phyloP scores from a whole-genome alignment of 495 filamentous ascomycete species.

The Neurospora discreta region DNA sequence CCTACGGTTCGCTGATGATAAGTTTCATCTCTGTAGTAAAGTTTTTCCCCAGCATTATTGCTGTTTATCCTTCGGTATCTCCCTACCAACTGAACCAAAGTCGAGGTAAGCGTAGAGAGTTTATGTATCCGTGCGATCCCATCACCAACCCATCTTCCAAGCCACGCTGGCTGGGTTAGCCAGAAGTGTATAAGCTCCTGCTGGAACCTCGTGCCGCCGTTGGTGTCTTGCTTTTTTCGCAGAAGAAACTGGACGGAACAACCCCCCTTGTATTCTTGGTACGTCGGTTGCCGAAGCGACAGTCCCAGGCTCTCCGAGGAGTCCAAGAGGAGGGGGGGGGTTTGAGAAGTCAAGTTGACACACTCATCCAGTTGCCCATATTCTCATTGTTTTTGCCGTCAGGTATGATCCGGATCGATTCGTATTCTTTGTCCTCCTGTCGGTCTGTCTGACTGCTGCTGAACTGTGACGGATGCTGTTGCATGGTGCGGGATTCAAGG shows the following conservation, averaged over 20 bases:
- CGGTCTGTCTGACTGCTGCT: not conserved
- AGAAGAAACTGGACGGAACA: not conserved
- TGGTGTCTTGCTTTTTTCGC: not conserved
- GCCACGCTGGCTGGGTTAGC: not conserved
- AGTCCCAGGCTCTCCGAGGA: not conserved
- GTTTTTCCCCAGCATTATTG: not conserved
- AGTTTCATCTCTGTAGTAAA: not conserved
- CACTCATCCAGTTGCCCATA: not conserved
- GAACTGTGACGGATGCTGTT: not conserved
- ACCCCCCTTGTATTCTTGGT: not conserved
- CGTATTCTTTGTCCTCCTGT: not conserved
- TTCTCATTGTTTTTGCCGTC: not conserved
- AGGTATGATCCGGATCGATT: not conserved
- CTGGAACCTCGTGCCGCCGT: not conserved
- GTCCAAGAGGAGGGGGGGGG: not conserved
- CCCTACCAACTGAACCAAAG: not conserved
- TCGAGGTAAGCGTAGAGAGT: not conserved
- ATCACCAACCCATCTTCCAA: not conserved
- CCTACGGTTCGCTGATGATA: not conserved
- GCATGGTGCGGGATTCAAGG: not conserved
- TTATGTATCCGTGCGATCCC: not conserved
- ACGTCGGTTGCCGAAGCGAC: not conserved
- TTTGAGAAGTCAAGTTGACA: not conserved
- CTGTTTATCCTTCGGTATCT: not conserved
- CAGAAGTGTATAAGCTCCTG: not conserved